Conservation (phyloP, 345 rosid genomes). For the Salix koriyanagi region DNA sequence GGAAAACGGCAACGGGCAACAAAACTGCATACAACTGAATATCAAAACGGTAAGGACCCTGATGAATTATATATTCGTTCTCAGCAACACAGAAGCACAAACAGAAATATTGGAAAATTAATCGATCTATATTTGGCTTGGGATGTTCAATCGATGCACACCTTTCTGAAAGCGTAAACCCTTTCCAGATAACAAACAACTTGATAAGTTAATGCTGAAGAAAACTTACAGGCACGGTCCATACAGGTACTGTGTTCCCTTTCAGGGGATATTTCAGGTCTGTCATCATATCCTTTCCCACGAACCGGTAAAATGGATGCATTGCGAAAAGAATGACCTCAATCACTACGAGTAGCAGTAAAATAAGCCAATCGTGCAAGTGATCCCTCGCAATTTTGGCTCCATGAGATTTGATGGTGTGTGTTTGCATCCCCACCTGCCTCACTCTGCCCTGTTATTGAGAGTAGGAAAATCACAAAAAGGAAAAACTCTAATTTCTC, state of each 20-base stretch:
- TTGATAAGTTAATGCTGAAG: neutral
- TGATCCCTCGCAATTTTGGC: slow-evolving; percentile 52
- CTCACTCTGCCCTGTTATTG: slow-evolving; percentile 35
- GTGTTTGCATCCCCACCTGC: slow-evolving; percentile 41
- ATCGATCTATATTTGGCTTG: neutral
- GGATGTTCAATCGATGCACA: neutral
- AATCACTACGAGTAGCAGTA: slow-evolving; percentile 44
- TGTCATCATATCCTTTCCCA: slow-evolving; percentile 71
- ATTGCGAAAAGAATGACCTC: slow-evolving; percentile 39
- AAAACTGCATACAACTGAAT: slow-evolving; percentile 48
- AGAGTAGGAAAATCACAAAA: neutral
- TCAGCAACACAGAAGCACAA: neutral
- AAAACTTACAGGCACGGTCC: slow-evolving; percentile 66
- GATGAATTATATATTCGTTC: neutral
- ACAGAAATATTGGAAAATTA: neutral
- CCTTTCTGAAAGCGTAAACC: neutral
- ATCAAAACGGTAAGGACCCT: slow-evolving; percentile 10
- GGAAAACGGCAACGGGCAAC: slow-evolving; percentile 52
- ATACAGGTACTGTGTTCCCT: slow-evolving; percentile 59
- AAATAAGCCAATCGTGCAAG: slow-evolving; percentile 72
- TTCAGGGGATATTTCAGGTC: slow-evolving; percentile 76
- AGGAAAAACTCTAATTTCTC: neutral
- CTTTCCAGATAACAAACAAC: neutral
- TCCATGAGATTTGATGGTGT: slow-evolving; percentile 59
- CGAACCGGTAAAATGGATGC: slow-evolving; percentile 76